phyloP scores from a whole-genome alignment of 108 stramenopile genomes.

The Skeletonema costatum region DNA sequence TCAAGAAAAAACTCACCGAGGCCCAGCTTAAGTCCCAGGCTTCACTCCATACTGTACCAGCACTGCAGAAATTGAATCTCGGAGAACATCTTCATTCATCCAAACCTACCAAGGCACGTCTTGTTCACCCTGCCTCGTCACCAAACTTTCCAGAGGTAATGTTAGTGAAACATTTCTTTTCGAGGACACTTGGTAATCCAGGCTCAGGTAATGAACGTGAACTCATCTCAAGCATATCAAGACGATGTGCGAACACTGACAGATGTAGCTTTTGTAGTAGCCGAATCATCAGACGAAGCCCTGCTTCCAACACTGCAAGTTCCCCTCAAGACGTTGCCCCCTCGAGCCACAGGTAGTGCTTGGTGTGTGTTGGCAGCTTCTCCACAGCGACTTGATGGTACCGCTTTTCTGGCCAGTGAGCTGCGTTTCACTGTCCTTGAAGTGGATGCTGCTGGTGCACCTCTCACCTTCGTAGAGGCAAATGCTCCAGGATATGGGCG shows the following conservation, averaged over 20 bases:
- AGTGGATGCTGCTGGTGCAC: slow-evolving; percentile 65
- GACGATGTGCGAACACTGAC: slow-evolving; percentile 58
- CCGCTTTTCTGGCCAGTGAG: slow-evolving; percentile 83
- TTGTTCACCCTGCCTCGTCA: slow-evolving; percentile 59
- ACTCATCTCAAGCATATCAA: slow-evolving; percentile 23
- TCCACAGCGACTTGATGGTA: slow-evolving; percentile 80
- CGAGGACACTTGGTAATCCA: slow-evolving; percentile 85
- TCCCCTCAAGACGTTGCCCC: slow-evolving; percentile 75
- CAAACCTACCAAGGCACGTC: slow-evolving; percentile 76
- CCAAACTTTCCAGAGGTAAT: slow-evolving; percentile 82
- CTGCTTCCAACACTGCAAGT: slow-evolving; percentile 69
- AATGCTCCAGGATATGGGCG: slow-evolving; percentile 44
- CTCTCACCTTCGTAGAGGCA: slow-evolving; percentile 48
- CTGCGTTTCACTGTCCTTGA: slow-evolving; percentile 79
- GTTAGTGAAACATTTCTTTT: slow-evolving; percentile 85
- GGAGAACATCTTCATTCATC: slow-evolving; percentile 80
- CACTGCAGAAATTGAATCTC: slow-evolving; percentile 63
- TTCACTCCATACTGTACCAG: slow-evolving; percentile 70
- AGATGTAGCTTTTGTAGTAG: slow-evolving; percentile 85
- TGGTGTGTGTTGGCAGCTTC: slow-evolving; percentile 83
- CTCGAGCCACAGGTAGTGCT: slow-evolving; percentile 62
- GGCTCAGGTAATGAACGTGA: slow-evolving; percentile 73
- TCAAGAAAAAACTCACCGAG: slow-evolving; percentile 79
- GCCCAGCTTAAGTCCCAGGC: slow-evolving; percentile 85
- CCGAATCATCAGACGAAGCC: slow-evolving; percentile 92